Conservation (phyloP, 805 yeast species). For the Teunomyces lycoperdinae region DNA sequence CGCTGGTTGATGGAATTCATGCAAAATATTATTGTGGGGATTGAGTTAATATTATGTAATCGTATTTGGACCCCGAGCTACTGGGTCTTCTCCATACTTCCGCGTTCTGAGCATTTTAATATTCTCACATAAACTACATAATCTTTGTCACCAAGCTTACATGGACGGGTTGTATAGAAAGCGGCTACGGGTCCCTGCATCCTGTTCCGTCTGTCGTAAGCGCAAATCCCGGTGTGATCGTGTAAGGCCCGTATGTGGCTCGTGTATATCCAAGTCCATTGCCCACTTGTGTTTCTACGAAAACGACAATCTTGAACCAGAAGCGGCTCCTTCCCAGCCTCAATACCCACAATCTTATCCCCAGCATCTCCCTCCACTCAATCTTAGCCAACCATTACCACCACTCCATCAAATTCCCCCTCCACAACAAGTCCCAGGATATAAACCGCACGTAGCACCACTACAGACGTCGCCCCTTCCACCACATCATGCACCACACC, state of each 20-base stretch:
- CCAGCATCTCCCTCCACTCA: not conserved
- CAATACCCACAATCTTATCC: not conserved
- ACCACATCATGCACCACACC: not conserved
- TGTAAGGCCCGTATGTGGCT: conserved; percentile 41
- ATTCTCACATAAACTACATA: not conserved
- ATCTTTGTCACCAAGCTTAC: not conserved
- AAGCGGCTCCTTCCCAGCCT: not conserved
- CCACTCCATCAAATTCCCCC: not conserved
- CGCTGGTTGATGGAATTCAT: not conserved
- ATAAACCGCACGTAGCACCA: not conserved
- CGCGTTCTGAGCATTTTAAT: not conserved
- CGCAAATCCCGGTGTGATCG: conserved; percentile 44
- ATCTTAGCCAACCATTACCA: not conserved
- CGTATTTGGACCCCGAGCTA: not conserved
- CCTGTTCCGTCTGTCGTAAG: conserved; percentile 44
- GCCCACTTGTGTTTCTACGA: conserved; percentile 43
- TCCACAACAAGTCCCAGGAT: not conserved
- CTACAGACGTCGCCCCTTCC: too few relatives aligned
- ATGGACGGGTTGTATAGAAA: conserved; percentile 31
- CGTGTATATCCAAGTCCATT: conserved; percentile 40
- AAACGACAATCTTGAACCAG: conserved; percentile 12
- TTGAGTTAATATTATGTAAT: not conserved
- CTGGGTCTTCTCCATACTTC: not conserved
- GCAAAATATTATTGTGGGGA: not conserved
- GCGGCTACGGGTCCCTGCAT: conserved; percentile 40